Evolutionary conservation across 1,139 yeast species (phyloP), one percentile per base, ranked within the genome.

Genomic region (Taphrina wiesneri): DNA sequence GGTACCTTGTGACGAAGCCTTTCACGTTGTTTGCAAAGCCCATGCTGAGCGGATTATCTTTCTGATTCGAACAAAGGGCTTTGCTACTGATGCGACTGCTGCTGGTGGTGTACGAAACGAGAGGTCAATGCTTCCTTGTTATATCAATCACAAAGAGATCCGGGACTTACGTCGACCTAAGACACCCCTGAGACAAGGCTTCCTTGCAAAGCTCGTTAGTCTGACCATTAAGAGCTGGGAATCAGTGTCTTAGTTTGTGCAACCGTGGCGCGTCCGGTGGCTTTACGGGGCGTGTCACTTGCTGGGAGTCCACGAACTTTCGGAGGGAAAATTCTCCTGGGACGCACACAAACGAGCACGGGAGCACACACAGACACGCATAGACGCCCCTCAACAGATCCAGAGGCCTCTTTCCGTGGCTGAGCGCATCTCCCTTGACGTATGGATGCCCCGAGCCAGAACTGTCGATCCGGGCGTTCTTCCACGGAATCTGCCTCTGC

Each of bases 171-270:
- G 49, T 9, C 49, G 49, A 21, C 49, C 25, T 45, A 23, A 45
- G 49, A 45, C 49, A 45, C 11, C 28, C n/a, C 49, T 23, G 28
- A 23, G 28, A 23, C 49, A 45, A 45, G 49, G 49, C 49, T 45
- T 45, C n/a, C 25, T n/a, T 23, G 49, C 7, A n/a, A 45, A 21
- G n/a, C 49, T 45, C 49, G 28, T 19, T 45, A 11, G 26, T 19
- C n/a, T 17, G 49, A 21, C 49, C 49, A 45, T 45, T 45, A 45
- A 45, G n/a, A 6, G 49, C 25, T n/a, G 1, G 49, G 49, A 21
- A 23, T 21, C 26, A 13, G 49, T 45, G 49, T 45, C 49, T 45
- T 23, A 45, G n/a, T 45, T 21, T 23, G 28, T 3, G 28, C 49
- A n/a, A 45, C 49, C 28, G 28, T 45, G 49, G 49, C 49, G 28